Percentiles rank a stretch among this genome's conserved stretches.
Conservation (phyloP, 148 eudicot species). For the Agrostemma githago region DNA sequence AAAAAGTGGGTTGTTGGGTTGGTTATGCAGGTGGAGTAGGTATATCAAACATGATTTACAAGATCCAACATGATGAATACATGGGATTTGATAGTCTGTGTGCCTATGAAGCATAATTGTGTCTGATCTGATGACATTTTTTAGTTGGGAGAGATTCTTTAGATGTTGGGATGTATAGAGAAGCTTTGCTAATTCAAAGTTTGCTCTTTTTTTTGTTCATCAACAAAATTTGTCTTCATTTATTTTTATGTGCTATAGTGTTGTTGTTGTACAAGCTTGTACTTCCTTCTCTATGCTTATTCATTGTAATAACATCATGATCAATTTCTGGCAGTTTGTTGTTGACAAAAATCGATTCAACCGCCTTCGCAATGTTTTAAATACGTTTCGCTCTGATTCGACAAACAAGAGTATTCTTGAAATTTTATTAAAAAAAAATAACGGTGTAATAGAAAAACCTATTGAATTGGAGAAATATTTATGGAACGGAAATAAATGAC, state of each 20-base stretch:
- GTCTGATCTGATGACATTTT: background rate
- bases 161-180: background rate
- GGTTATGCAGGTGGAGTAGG: constrained; percentile 39
- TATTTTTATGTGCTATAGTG: background rate
- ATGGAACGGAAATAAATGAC: too few species aligned
- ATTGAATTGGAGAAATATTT: too few species aligned
- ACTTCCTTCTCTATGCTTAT: constrained; percentile 6
- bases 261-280: background rate
- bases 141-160: background rate
- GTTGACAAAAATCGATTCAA: background rate
- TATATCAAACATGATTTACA: constrained; percentile 33
- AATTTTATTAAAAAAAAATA: too few species aligned
- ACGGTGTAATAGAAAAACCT: too few species aligned
- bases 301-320: background rate
- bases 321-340: constrained; percentile 4
- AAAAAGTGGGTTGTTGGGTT: background rate
- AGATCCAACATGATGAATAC: constrained; percentile 36
- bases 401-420: too few species aligned
- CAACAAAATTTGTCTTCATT: background rate
- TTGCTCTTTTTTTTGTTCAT: background rate
- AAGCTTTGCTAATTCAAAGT: constrained; percentile 15
- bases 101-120: constrained; percentile 14
- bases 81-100: constrained; percentile 52
- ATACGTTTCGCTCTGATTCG: background rate
- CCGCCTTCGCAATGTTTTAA: background rate